Percentiles rank a stretch among this genome's conserved stretches.
phyloP scores from a whole-genome alignment of 768 basidiomycete genomes.

The Termitomyces sp. region DNA sequence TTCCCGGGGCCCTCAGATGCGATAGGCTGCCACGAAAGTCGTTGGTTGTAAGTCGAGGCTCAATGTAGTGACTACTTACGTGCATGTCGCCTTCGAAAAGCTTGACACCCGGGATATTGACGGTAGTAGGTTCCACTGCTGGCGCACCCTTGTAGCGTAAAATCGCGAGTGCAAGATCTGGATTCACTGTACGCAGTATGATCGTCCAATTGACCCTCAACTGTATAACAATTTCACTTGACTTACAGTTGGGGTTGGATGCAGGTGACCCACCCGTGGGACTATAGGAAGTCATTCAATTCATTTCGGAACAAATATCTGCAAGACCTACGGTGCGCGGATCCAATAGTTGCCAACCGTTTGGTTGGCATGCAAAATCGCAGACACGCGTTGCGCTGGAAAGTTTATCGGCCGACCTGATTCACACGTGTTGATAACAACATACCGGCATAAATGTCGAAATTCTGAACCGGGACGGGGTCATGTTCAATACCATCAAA shows the following conservation, averaged over 20 bases:
- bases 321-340: slow-evolving; percentile 16
- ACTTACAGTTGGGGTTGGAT: slow-evolving; percentile 18
- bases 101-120: slow-evolving; percentile 8
- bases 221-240: background rate
- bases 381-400: slow-evolving; percentile 29
- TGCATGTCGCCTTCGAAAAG: slow-evolving; percentile 18
- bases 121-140: slow-evolving; percentile 19
- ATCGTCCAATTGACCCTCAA: background rate
- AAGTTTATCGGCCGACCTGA: background rate
- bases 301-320: background rate
- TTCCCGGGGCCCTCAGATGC: slow-evolving; percentile 12
- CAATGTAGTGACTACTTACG: slow-evolving; percentile 2
- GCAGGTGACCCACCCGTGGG: slow-evolving; percentile 15
- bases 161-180: slow-evolving; percentile 22
- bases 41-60: background rate
- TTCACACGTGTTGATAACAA: background rate
- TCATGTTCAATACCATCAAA: slow-evolving; percentile 35
- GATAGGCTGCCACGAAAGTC: slow-evolving; percentile 10
- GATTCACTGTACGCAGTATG: slow-evolving; percentile 8
- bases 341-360: slow-evolving; percentile 40
- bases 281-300: background rate
- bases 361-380: slow-evolving; percentile 35
- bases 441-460: slow-evolving; percentile 35
- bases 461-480: slow-evolving; percentile 30
- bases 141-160: slow-evolving; percentile 25